Conservation (phyloP, 805 yeast species). For the Wickerhamomyces bovis region DNA sequence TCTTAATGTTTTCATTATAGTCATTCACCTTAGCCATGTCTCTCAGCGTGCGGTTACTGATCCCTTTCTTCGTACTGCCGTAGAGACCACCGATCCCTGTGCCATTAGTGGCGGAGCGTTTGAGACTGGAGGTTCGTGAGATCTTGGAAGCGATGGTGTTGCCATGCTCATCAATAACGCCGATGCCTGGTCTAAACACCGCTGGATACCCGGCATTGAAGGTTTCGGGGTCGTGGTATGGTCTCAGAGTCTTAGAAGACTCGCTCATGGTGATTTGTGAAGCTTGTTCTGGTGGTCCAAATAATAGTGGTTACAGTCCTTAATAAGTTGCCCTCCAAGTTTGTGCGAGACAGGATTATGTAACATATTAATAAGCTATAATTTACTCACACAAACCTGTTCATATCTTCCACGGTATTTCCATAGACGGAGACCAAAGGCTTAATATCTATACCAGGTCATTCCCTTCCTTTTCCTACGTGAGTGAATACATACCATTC, state of each 20-base stretch:
- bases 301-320: too few relatives aligned
- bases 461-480: too few relatives aligned
- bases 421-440: too few relatives aligned
- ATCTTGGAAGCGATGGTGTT: constrained; percentile 34
- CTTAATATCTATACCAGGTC: too few relatives aligned
- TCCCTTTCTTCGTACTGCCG: background rate
- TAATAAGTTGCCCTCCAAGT: too few relatives aligned
- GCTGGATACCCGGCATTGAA: constrained; percentile 62
- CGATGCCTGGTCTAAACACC: constrained; percentile 53
- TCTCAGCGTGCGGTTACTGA: constrained; percentile 11
- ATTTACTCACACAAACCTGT: too few relatives aligned
- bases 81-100: constrained; percentile 6
- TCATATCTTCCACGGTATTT: too few relatives aligned
- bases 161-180: constrained; percentile 46
- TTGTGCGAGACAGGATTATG: too few relatives aligned
- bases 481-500: too few relatives aligned
- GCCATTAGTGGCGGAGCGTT: constrained; percentile 7
- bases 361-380: too few relatives aligned
- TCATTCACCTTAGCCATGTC: constrained; percentile 18
- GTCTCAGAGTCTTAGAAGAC: constrained; percentile 36
- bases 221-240: constrained; percentile 63
- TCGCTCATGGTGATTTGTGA: background rate
- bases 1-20: constrained; percentile 20
- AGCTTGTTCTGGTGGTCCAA: background rate
- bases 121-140: constrained; percentile 20